phyloP scores from a whole-genome alignment of 257 asterid genomes.

The Apocynum venetum region DNA sequence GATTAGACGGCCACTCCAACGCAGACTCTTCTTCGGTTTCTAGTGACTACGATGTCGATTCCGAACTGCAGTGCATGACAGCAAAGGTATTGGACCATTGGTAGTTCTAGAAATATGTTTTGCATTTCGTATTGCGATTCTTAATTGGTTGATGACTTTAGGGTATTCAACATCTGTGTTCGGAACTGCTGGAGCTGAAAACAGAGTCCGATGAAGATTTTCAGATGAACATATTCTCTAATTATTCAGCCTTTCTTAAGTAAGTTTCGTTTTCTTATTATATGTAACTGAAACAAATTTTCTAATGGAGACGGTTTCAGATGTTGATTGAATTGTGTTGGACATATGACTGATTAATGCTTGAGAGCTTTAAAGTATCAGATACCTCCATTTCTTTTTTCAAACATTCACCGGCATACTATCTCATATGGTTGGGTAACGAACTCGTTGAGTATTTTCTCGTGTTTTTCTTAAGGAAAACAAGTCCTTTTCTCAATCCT shows the following conservation, averaged over 20 bases:
- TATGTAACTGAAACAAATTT: not conserved
- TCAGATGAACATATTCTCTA: constrained; percentile 55
- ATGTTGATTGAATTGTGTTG: not conserved
- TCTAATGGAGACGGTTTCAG: not conserved
- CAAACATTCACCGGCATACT: not conserved
- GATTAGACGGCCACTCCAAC: not conserved
- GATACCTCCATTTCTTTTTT: not conserved
- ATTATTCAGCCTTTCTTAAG: constrained; percentile 61
- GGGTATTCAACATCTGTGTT: constrained; percentile 81
- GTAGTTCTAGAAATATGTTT: not conserved
- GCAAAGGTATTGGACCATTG: constrained; percentile 46
- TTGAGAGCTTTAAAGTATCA: not conserved
- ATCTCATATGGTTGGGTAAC: not conserved
- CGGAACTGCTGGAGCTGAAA: constrained; percentile 76
- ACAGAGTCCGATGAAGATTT: constrained; percentile 67
- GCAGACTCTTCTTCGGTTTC: constrained; percentile 45
- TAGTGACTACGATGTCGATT: constrained; percentile 35
- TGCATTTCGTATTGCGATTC: not conserved
- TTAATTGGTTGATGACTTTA: constrained; percentile 9
- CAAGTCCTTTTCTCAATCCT: not conserved
- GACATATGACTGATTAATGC: not conserved
- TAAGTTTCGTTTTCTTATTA: constrained; percentile 18
- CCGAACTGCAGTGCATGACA: constrained; percentile 70
- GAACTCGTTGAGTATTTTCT: not conserved
- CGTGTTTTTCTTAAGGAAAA: not conserved